These are phyloP conservation scores for Meripilus lineatus DNA, from an alignment of 1,284 basidiomycete species.

Conservation along the genomic window DNA sequence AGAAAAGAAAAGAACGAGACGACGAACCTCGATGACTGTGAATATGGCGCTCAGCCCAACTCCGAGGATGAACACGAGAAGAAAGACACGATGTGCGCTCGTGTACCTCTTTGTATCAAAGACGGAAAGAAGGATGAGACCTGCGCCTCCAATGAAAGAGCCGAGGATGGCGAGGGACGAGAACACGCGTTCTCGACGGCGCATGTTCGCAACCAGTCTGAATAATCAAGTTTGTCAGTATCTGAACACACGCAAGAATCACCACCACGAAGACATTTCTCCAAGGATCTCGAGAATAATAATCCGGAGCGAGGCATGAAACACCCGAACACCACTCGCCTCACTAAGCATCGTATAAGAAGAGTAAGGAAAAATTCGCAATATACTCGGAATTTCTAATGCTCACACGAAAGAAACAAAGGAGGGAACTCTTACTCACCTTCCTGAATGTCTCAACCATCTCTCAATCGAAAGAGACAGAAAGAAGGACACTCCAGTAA, in stretches of 20 bases:
- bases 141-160: slow-evolving; percentile 47
- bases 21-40: slow-evolving; percentile 58
- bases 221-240: background rate
- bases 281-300: background rate
- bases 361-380: too few relatives aligned
- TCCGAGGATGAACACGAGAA: slow-evolving; percentile 56
- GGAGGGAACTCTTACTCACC: too few relatives aligned
- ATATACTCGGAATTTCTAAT: too few relatives aligned
- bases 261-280: too few relatives aligned
- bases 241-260: background rate
- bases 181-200: slow-evolving; percentile 49
- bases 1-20: background rate
- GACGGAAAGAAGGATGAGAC: slow-evolving; percentile 47
- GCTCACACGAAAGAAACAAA: too few relatives aligned
- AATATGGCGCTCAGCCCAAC: slow-evolving; percentile 66
- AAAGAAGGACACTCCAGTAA: slow-evolving; percentile 60
- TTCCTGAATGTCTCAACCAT: slow-evolving; percentile 55
- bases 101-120: slow-evolving; percentile 58
- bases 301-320: background rate
- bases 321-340: slow-evolving; percentile 9
- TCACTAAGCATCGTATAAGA: too few relatives aligned
- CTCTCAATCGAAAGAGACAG: slow-evolving; percentile 55
- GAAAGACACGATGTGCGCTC: slow-evolving; percentile 49
- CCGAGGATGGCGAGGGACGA: slow-evolving; percentile 53
- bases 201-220: slow-evolving; percentile 56